Conservation (phyloP, 768 basidiomycete species). For the Boletus reticuloceps region DNA sequence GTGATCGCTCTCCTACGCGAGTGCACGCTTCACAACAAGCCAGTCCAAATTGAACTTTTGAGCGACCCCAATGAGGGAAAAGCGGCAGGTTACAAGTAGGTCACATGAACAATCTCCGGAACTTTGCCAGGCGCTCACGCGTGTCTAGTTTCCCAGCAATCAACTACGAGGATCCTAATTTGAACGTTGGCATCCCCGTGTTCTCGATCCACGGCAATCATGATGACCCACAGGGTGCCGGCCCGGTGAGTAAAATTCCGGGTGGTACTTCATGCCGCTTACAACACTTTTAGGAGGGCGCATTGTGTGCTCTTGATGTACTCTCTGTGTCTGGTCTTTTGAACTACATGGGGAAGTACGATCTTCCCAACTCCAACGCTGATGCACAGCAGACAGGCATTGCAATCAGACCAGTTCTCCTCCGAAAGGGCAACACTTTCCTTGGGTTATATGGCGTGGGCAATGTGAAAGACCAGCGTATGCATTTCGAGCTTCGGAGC, state of each 20-base stretch:
- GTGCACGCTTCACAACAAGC: constrained; percentile 84
- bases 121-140: neutral
- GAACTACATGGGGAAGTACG: constrained; percentile 98
- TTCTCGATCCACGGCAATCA: constrained; percentile 99
- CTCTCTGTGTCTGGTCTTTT: constrained; percentile 91
- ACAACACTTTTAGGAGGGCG: constrained; percentile 70
- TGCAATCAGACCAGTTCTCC: constrained; percentile 83
- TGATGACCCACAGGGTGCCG: constrained; percentile 97
- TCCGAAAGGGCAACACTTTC: constrained; percentile 81
- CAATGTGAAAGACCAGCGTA: constrained; percentile 93
- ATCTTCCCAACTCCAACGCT: constrained; percentile 73
- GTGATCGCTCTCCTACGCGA: constrained; percentile 88
- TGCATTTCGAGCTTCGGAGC: constrained; percentile 94
- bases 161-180: constrained; percentile 95
- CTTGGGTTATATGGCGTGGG: constrained; percentile 96
- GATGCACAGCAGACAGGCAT: constrained; percentile 70
- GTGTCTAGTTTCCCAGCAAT: constrained; percentile 82
- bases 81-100: constrained; percentile 79
- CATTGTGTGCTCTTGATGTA: constrained; percentile 91
- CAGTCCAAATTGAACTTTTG: constrained; percentile 86
- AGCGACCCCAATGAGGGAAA: constrained; percentile 93
- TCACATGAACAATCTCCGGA: neutral
- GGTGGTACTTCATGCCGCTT: neutral
- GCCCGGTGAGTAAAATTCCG: constrained; percentile 55
- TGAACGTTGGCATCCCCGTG: constrained; percentile 94